These are phyloP conservation scores for Saxophila tyrrhenica DNA, from an alignment of 495 filamentous ascomycete species.

Conservation along the genomic window DNA sequence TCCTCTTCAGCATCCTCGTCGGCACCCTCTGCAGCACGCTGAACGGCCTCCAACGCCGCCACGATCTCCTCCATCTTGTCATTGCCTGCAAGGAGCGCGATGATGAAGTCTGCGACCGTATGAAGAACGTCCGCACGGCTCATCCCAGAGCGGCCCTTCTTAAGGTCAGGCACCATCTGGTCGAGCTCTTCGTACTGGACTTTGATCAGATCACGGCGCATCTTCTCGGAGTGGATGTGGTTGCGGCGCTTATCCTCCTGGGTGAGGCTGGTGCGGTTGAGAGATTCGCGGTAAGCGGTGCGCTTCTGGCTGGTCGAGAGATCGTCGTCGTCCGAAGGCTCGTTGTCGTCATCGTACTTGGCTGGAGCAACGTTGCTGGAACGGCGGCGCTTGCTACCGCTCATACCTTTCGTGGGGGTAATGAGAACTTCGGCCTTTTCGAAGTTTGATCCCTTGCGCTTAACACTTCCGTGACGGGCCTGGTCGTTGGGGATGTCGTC, in stretches of 20 bases:
- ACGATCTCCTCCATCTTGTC: conserved; percentile 32
- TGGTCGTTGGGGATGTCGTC: too few relatives aligned
- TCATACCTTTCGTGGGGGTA: not conserved
- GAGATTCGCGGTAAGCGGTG: conserved; percentile 31
- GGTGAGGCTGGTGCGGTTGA: conserved; percentile 44
- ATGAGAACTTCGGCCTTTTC: not conserved
- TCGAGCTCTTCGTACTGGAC: conserved; percentile 63
- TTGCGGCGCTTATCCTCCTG: conserved; percentile 76
- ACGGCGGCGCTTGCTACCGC: not conserved
- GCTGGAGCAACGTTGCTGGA: not conserved
- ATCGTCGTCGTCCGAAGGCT: not conserved
- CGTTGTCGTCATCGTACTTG: not conserved
- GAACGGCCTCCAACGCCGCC: not conserved
- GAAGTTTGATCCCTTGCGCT: too few relatives aligned
- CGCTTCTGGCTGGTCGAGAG: conserved; percentile 39
- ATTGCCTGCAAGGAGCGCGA: conserved; percentile 57
- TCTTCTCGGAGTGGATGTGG: conserved; percentile 81
- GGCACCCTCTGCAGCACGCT: too few relatives aligned
- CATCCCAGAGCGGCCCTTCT: conserved; percentile 49
- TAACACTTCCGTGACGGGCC: too few relatives aligned
- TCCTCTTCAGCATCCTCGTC: too few relatives aligned
- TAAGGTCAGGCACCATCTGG: conserved; percentile 56
- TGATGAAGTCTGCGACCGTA: conserved; percentile 59
- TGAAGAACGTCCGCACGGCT: conserved; percentile 62
- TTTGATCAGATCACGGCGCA: conserved; percentile 64